Base-by-base conservation (phyloP, 108 stramenopile species). In the Epithemia pelagica region DNA sequence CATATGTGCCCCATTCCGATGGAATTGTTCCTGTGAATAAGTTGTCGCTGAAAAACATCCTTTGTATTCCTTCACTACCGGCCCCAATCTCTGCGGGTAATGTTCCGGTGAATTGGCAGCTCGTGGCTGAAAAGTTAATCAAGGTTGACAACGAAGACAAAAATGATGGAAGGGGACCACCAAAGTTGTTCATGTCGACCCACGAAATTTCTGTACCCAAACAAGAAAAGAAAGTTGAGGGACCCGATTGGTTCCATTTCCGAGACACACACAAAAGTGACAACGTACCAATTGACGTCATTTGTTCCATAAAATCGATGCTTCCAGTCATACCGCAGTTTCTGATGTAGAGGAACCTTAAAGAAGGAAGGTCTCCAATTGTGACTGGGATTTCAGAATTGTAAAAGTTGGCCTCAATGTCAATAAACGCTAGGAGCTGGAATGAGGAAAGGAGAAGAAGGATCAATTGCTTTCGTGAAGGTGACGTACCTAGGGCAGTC, bases 361-460 rank as follows among this genome's bases (percentile, higher is more conserved):
- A 61, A 28, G 26, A 60, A 24, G 73, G 69, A 19, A 79, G 68
- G 10, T 20, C 29, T 37, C 56, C 66, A 27, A 79, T 70, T 19
- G 56, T 62, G 28, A 63, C 30, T 37, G 78, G 78, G 27, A 79
- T 69, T 22, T 69, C 60, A 7, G 68, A 33, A 27, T 74, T 65
- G 59, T 74, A 74, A 5, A 69, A 57, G 32, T 70, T 73, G 32
- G 65, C 69, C 23, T 68, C 73, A 28, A 79, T 69, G 32, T 70
- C 61, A 18, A 79, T 27, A 23, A 58, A 74, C n/a, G 28, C 52
- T 59, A 69, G 28, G 29, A 26, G 25, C 2, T 51, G 15, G 5
- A 64, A 58, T 2, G 26, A 32, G 19, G 59, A 65, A 30, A 74
- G 74, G 58, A 64, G 69, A 7, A 58, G 59, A 37, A n/a, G 32